Conservation (phyloP, 2,329 filamentous ascomycete species). For the Aspergillus fumigatus region DNA sequence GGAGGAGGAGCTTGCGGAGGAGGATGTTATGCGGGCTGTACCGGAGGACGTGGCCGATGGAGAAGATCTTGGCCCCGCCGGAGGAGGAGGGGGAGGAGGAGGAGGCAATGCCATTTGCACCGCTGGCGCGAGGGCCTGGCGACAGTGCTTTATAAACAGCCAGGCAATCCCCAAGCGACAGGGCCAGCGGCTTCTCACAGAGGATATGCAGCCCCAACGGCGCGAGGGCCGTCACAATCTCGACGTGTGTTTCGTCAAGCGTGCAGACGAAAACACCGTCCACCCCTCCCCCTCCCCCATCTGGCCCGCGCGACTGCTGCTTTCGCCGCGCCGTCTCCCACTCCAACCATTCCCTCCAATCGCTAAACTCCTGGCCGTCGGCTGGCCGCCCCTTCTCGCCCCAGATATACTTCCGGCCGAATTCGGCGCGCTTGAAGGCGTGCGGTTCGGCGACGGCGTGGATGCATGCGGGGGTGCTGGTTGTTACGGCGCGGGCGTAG, state of each 20-base stretch:
- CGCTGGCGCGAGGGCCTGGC: slow-evolving; percentile 1
- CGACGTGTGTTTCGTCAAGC: slow-evolving; percentile 81
- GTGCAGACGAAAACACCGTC: slow-evolving; percentile 70
- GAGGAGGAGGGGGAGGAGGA: slow-evolving; percentile 37
- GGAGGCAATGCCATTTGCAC: neutral
- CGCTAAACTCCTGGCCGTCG: slow-evolving; percentile 64
- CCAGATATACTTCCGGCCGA: slow-evolving; percentile 74
- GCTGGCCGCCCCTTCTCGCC: slow-evolving; percentile 41
- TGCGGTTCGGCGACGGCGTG: slow-evolving; percentile 78
- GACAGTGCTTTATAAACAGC: slow-evolving; percentile 53
- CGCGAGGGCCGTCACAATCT: slow-evolving; percentile 71
- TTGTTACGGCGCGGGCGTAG: slow-evolving; percentile 66
- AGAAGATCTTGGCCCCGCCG: slow-evolving; percentile 56
- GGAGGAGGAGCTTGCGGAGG: slow-evolving; percentile 70
- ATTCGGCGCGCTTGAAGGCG: slow-evolving; percentile 66
- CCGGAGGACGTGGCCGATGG: slow-evolving; percentile 86
- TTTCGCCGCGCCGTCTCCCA: slow-evolving; percentile 64
- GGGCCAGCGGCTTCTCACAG: slow-evolving; percentile 91
- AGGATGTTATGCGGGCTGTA: slow-evolving; percentile 92
- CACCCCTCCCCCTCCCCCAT: slow-evolving; percentile 50
- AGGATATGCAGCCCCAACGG: slow-evolving; percentile 72
- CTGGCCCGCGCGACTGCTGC: slow-evolving; percentile 11
- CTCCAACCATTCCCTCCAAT: slow-evolving; percentile 71
- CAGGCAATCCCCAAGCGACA: slow-evolving; percentile 72
- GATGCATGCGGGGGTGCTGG: slow-evolving; percentile 63